Conservation (phyloP, 2,329 filamentous ascomycete species). For the Aspergillus hortae region DNA sequence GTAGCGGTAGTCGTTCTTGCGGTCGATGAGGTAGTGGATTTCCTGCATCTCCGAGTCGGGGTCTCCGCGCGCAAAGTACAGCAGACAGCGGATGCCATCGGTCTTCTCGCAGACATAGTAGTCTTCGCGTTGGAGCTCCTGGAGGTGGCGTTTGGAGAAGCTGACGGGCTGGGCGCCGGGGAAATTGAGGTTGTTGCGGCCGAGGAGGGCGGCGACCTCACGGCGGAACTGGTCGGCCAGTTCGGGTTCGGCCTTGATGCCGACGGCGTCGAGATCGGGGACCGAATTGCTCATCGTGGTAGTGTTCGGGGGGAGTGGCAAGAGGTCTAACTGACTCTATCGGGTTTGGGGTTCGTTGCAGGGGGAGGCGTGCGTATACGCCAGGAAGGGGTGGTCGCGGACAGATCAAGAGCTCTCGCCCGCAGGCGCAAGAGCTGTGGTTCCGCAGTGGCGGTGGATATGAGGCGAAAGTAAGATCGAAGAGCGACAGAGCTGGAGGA, state of each 20-base stretch:
- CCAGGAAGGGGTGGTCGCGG: background rate
- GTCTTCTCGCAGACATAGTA: constrained; percentile 99
- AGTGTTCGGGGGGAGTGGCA: too few species aligned
- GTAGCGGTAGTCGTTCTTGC: constrained; percentile 95
- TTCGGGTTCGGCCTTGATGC: constrained; percentile 61
- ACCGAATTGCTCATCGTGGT: constrained; percentile 36
- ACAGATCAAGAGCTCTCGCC: constrained; percentile 16
- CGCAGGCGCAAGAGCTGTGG: constrained; percentile 17
- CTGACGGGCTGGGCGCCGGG: constrained; percentile 93
- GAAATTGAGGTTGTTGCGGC: constrained; percentile 65
- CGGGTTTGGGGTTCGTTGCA: too few species aligned
- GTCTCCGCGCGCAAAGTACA: constrained; percentile 68
- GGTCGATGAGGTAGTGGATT: constrained; percentile 89
- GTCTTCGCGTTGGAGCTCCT: constrained; percentile 77
- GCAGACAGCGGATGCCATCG: constrained; percentile 90
- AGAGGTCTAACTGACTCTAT: too few species aligned
- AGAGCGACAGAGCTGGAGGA: background rate
- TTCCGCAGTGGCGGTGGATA: constrained; percentile 4
- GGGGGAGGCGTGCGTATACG: background rate
- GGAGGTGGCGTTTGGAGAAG: constrained; percentile 75
- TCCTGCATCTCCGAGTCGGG: constrained; percentile 60
- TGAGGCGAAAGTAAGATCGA: constrained; percentile 4
- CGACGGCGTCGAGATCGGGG: constrained; percentile 44
- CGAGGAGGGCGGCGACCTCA: constrained; percentile 73
- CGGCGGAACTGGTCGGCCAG: constrained; percentile 62